These are phyloP conservation scores for Penicillium sp. DNA, from an alignment of 2,329 filamentous ascomycete genomes.

Conservation along the genomic window DNA sequence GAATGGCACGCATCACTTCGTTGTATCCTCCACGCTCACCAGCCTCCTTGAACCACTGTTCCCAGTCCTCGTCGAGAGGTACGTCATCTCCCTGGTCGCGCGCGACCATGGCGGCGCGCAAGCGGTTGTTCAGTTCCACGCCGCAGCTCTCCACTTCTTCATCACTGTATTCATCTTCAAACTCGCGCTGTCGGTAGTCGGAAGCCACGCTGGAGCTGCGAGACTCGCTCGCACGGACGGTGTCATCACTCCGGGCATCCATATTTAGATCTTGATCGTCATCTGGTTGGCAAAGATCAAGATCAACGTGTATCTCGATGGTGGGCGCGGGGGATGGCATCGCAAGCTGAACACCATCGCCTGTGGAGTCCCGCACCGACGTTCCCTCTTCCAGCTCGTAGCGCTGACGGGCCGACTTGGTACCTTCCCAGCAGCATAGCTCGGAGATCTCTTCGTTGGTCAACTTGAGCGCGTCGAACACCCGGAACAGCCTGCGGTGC, in stretches of 20 bases:
- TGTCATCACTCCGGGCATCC: constrained; percentile 24
- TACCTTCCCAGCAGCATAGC: constrained; percentile 60
- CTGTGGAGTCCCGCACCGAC: constrained; percentile 61
- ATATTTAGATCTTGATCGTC: constrained; percentile 23
- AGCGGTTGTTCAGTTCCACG: constrained; percentile 51
- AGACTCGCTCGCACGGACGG: constrained; percentile 22
- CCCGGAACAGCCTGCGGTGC: constrained; percentile 60
- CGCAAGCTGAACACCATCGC: constrained; percentile 54
- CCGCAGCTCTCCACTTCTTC: constrained; percentile 53
- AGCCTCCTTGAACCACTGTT: constrained; percentile 59
- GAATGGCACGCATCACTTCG: constrained; percentile 42
- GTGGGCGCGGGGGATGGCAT: constrained; percentile 41
- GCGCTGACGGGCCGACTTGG: constrained; percentile 47
- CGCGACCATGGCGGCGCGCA: constrained; percentile 54
- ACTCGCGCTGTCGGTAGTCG: constrained; percentile 28
- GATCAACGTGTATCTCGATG: constrained; percentile 28
- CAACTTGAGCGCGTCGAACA: constrained; percentile 59
- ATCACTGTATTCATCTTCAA: constrained; percentile 45
- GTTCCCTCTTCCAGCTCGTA: constrained; percentile 57
- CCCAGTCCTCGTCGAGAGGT: constrained; percentile 50
- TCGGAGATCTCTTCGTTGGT: constrained; percentile 60
- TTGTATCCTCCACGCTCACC: constrained; percentile 49
- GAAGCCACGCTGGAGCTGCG: constrained; percentile 22
- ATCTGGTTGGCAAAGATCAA: constrained; percentile 17
- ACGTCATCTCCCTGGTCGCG: constrained; percentile 50